These are phyloP conservation scores for Debaryomyces fabryi DNA, from an alignment of 1,139 yeast species.

Conservation along the genomic window DNA sequence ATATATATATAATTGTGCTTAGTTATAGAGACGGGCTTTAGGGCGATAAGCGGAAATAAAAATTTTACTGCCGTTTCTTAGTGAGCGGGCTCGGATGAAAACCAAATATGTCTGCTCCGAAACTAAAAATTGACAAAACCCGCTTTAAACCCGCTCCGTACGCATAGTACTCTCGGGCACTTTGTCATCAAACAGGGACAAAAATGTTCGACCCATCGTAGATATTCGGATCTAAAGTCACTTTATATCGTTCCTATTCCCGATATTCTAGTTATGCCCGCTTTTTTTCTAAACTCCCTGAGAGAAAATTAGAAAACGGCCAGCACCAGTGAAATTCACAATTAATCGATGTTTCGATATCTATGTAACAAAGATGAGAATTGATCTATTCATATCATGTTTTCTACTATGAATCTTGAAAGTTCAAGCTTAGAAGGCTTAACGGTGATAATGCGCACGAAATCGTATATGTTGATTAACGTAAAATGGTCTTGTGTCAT, in stretches of 20 bases:
- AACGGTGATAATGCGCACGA: background rate
- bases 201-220: background rate
- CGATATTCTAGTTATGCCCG: no score
- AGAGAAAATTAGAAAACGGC: background rate
- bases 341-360: background rate
- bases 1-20: slow-evolving; percentile 1
- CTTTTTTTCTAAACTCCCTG: background rate
- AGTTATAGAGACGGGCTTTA: background rate
- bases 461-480: background rate
- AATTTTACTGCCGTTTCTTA: background rate
- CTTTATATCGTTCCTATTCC: background rate
- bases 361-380: background rate
- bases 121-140: background rate
- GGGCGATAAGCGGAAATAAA: background rate
- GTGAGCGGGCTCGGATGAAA: background rate
- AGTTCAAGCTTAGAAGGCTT: background rate
- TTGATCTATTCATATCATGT: background rate
- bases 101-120: background rate
- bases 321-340: background rate
- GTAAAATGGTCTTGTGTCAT: background rate
- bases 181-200: background rate
- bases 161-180: background rate
- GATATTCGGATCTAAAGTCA: background rate
- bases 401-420: background rate
- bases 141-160: background rate